Conservation (phyloP, 2,329 filamentous ascomycete species). For the Pyrenochaeta sp. region DNA sequence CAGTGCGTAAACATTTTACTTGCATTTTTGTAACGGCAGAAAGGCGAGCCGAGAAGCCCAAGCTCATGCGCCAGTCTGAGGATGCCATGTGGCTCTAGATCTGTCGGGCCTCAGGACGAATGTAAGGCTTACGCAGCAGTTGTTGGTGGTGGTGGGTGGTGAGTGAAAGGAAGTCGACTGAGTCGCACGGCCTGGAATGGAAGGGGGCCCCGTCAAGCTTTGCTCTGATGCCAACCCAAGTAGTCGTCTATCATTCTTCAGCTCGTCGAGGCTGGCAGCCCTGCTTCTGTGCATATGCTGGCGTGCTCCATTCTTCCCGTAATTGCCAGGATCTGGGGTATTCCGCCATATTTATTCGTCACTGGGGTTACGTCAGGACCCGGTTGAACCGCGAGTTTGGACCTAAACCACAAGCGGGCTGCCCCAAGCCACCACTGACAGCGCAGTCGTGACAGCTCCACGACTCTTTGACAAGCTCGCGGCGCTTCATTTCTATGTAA, state of each 20-base stretch:
- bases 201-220: too few relatives aligned
- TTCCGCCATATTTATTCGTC: conserved; percentile 1
- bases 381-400: conserved; percentile 11
- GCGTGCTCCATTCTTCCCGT: not conserved
- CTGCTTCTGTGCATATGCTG: not conserved
- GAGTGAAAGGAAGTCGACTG: conserved; percentile 1
- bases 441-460: conserved; percentile 42
- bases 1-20: conserved; percentile 38
- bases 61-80: conserved; percentile 50
- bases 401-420: conserved; percentile 30
- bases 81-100: conserved; percentile 28
- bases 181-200: not conserved
- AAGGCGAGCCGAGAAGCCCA: conserved; percentile 58
- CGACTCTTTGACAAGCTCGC: conserved; percentile 37
- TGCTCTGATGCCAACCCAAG: not conserved
- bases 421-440: conserved; percentile 39
- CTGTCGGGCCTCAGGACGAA: not conserved
- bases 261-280: not conserved
- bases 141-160: conserved; percentile 7
- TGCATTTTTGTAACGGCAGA: conserved; percentile 58
- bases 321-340: not conserved
- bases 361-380: conserved; percentile 29
- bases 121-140: not conserved
- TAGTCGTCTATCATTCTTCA: too few relatives aligned
- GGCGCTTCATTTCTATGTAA: conserved; percentile 41